These are phyloP conservation scores for Hyaloscypha finlandica DNA, from an alignment of 495 filamentous ascomycete species.

Conservation along the genomic window DNA sequence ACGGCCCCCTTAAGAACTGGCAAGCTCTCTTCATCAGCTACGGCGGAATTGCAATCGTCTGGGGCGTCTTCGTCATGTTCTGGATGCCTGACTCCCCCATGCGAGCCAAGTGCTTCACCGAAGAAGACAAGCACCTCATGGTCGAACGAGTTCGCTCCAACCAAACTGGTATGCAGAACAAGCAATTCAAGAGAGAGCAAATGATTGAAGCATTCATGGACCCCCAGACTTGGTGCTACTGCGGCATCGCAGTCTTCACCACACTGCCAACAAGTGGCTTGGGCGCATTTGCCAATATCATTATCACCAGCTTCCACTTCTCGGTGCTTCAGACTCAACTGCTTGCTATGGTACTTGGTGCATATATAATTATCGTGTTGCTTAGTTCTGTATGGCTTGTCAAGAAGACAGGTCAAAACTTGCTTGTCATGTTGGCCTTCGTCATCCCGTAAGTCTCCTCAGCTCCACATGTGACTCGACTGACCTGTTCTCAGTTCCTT, in stretches of 20 bases:
- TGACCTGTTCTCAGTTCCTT: constrained; percentile 32
- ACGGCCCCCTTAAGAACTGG: constrained; percentile 24
- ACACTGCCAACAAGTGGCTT: constrained; percentile 69
- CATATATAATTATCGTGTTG: constrained; percentile 69
- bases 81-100: constrained; percentile 70
- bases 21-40: constrained; percentile 61
- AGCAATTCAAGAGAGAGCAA: constrained; percentile 67
- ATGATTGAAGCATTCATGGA: constrained; percentile 60
- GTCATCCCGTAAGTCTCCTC: constrained; percentile 24
- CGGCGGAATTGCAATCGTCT: constrained; percentile 47
- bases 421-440: constrained; percentile 57
- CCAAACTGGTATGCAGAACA: constrained; percentile 72
- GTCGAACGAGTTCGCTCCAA: constrained; percentile 66
- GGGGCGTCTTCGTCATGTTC: constrained; percentile 64
- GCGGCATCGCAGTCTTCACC: constrained; percentile 62
- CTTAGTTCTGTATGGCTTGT: constrained; percentile 64
- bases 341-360: constrained; percentile 69
- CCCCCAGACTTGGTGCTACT: constrained; percentile 50
- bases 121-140: constrained; percentile 60
- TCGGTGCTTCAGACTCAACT: constrained; percentile 54
- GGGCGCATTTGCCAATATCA: constrained; percentile 67
- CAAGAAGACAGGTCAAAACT: constrained; percentile 62
- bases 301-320: constrained; percentile 53
- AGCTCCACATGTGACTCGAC: background rate
- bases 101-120: constrained; percentile 67